Evolutionary conservation across 352 stramenopile genomes (phyloP), one percentile per base, ranked within the genome.

Genomic region (Pythium vanterpoolii): DNA sequence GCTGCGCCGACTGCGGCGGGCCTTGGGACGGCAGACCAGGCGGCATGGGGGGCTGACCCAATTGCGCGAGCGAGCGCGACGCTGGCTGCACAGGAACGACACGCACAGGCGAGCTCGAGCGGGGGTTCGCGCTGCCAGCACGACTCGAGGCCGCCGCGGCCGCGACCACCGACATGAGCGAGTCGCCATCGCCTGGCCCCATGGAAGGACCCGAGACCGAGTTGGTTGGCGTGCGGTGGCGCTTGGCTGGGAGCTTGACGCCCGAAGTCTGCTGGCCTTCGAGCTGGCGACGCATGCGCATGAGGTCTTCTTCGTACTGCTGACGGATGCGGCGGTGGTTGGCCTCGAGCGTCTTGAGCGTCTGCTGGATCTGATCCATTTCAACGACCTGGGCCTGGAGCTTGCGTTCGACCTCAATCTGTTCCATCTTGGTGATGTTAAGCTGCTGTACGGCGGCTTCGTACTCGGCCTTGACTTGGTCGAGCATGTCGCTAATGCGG

Each of bases 351-450:
- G 77, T 83, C 74, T 93, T 92, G 30, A 94, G 76, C 39, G 83
- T 89, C 68, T 93, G 83, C 64, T 94, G 85, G 63, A 94, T 91
- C 71, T 93, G 83, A 71, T 94, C 85, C 85, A 94, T 92, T 57
- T 94, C 85, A 19, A 89, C 76, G 43, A 93, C 82, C 60, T 94
- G 85, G 34, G 82, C 86, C 62, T 90, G 82, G 51, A 94, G 86
- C 76, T 94, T 94, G 66, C 85, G 85, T 64, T 94, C 83, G 63
- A 93, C 75, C 56, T 92, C 85, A n/a, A 92, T 76, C 63, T 93
- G 83, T 56, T 93, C 85, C 74, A 94, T 91, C 74, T 92, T 94
- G 67, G 75, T 74, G 57, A 93, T 91, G 68, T 93, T 92, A 2
- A 94, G 74, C 60, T 94, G 85, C 66, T 94, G 85, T 43, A 94